Base-by-base conservation (phyloP, 1,284 basidiomycete species). In the Malassezia furfur region DNA sequence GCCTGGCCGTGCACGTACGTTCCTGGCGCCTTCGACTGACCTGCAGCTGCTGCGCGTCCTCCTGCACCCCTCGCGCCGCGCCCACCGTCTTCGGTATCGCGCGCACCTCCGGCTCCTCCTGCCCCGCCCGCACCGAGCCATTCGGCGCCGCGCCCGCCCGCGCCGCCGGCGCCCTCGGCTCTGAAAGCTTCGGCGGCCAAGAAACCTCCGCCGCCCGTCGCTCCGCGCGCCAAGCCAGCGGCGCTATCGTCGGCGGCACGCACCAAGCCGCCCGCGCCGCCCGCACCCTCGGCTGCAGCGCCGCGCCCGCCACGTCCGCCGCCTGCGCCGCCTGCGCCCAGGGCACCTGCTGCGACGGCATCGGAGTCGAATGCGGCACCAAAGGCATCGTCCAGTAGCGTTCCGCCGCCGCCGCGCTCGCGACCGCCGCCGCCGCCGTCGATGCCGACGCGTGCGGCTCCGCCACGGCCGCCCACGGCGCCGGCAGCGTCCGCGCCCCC, bases 171-270 rank as follows among this genome's bases (percentile, higher is more conserved):
- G 12, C 19, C 50, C 9, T 31, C 41, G 34, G 28, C 41, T 17
- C 40, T 50, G 39, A 21, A 28, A 17, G 30, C 44, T 12, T 14
- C 53, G 3, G 38, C 34, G 4, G 34, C 25, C 4, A 19, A 34
- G 15, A 31, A 22, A 15, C 47, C 43, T 8, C 45, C 44, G n/a
- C 55, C 55, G 30, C 50, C 54, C 0, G 55, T 52, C 7, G 50
- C 48, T 11, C 55, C 55, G n/a, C 55, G 50, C n/a, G 45, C 50
- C 17, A 57, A 57, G 25, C 55, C 55, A 7, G 40, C 43, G 30
- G 37, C 50, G 6, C 46, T 52, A n/a, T 30, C 49, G n/a, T 22
- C 40, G 7, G 25, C 38, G 38, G 41, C 50, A 1, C 41, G 39
- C n/a, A 11, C 41, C 4, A 15, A 30, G n/a, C 48, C 53, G 21